phyloP scores from a whole-genome alignment of 2,329 filamentous ascomycete genomes.

The Alternaria gaisen region DNA sequence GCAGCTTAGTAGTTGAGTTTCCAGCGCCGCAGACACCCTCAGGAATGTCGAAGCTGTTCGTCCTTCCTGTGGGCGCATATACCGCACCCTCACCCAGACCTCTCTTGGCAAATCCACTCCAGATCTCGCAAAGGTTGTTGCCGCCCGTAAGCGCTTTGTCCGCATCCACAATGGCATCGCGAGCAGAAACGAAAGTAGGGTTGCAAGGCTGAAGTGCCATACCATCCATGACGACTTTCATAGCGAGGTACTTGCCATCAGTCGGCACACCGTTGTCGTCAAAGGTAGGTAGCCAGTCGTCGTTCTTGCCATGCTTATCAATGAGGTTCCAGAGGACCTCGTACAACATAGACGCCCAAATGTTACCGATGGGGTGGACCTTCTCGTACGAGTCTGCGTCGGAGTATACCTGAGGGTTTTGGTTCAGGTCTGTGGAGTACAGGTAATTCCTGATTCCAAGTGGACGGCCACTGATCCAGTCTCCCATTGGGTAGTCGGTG shows the following conservation, averaged over 20 bases:
- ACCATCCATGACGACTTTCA: slow-evolving; percentile 64
- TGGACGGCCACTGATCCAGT: slow-evolving; percentile 58
- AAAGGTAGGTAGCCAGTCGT: slow-evolving; percentile 55
- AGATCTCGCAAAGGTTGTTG: slow-evolving; percentile 61
- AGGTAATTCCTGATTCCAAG: slow-evolving; percentile 60
- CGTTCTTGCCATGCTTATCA: slow-evolving; percentile 64
- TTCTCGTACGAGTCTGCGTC: slow-evolving; percentile 50
- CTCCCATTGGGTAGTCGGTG: slow-evolving; percentile 60
- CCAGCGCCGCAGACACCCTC: slow-evolving; percentile 20
- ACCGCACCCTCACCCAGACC: slow-evolving; percentile 57
- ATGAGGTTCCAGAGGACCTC: slow-evolving; percentile 68
- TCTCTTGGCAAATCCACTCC: slow-evolving; percentile 66
- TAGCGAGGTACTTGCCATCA: slow-evolving; percentile 61
- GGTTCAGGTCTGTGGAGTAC: slow-evolving; percentile 61
- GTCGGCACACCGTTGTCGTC: slow-evolving; percentile 58
- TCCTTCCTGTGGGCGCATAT: slow-evolving; percentile 31
- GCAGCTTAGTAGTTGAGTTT: not conserved
- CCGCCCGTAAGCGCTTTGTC: slow-evolving; percentile 63
- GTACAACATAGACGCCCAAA: slow-evolving; percentile 64
- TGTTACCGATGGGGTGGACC: slow-evolving; percentile 61
- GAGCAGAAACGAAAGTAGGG: slow-evolving; percentile 62
- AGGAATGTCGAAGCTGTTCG: slow-evolving; percentile 36
- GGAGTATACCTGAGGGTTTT: slow-evolving; percentile 63
- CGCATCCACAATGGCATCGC: slow-evolving; percentile 66
- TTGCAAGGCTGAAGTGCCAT: slow-evolving; percentile 66